Evolutionary conservation across 768 basidiomycete species (phyloP).

Genomic region (Psilocybe tampanensis): DNA sequence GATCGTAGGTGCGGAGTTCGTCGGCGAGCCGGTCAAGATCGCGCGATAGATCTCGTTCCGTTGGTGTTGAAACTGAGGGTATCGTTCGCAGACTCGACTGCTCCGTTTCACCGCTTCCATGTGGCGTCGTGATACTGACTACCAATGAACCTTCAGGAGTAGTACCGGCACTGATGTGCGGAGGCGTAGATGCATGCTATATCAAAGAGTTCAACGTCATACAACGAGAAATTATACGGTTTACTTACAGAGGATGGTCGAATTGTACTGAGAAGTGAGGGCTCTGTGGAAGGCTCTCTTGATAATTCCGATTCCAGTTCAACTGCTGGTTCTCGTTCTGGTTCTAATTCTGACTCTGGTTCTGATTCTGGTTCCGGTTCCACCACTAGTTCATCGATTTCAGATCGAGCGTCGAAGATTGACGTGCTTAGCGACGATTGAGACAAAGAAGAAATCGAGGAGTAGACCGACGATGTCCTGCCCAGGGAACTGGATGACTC

Average conservation of each 20-base stretch:
- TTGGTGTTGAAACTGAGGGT: slow-evolving; percentile 41
- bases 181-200: slow-evolving; percentile 22
- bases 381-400: slow-evolving; percentile 31
- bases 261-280: slow-evolving; percentile 57
- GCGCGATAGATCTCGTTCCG: slow-evolving; percentile 52
- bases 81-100: slow-evolving; percentile 36
- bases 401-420: slow-evolving; percentile 34
- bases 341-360: slow-evolving; percentile 10
- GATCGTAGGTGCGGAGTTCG: slow-evolving; percentile 58
- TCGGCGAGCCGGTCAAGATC: slow-evolving; percentile 53
- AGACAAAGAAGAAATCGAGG: slow-evolving; percentile 41
- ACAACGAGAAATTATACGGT: background rate
- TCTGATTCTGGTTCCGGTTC: slow-evolving; percentile 1
- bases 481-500: slow-evolving; percentile 36
- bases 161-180: slow-evolving; percentile 5
- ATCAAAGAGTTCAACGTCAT: background rate
- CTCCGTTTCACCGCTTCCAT: slow-evolving; percentile 36
- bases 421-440: slow-evolving; percentile 47
- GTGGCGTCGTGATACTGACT: slow-evolving; percentile 42
- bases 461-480: slow-evolving; percentile 39
- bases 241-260: slow-evolving; percentile 35
- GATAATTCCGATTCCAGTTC: slow-evolving; percentile 4
- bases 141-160: slow-evolving; percentile 44
- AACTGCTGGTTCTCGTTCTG: slow-evolving; percentile 3
- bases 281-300: slow-evolving; percentile 40